Evolutionary conservation across 805 yeast genomes (phyloP).

Genomic region (Kodamaea restingae): DNA sequence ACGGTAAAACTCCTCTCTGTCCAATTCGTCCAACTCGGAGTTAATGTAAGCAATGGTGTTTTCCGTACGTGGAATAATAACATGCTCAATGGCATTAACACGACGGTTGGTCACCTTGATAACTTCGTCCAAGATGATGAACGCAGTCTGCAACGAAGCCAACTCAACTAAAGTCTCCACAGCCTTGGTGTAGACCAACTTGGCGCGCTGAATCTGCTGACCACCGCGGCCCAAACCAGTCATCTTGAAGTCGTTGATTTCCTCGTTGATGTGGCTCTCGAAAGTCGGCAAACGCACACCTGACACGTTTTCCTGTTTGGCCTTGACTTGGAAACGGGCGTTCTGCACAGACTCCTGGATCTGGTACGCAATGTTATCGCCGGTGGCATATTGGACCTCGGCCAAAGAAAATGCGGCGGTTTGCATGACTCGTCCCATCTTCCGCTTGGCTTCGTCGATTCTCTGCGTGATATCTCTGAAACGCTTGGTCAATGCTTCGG

Average conservation of each 20-base stretch:
- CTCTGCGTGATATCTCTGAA: constrained; percentile 93
- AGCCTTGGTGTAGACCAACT: constrained; percentile 87
- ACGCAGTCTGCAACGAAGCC: constrained; percentile 95
- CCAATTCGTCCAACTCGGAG: constrained; percentile 94
- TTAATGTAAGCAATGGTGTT: constrained; percentile 89
- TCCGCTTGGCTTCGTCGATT: constrained; percentile 91
- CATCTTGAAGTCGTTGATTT: constrained; percentile 88
- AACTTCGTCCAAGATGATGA: constrained; percentile 93
- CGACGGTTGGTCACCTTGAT: constrained; percentile 97
- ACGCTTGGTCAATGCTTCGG: constrained; percentile 94
- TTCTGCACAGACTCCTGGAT: constrained; percentile 90
- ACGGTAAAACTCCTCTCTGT: constrained; percentile 96
- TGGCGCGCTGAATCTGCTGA: constrained; percentile 94
- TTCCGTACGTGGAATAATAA: constrained; percentile 95
- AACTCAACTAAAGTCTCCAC: constrained; percentile 96
- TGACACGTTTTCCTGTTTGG: constrained; percentile 92
- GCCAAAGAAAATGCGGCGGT: constrained; percentile 96
- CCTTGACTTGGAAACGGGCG: constrained; percentile 86
- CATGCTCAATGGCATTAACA: constrained; percentile 98
- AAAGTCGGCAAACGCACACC: constrained; percentile 95
- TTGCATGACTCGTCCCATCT: constrained; percentile 98
- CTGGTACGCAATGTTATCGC: constrained; percentile 92
- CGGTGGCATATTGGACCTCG: constrained; percentile 96
- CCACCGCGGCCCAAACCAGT: constrained; percentile 99
- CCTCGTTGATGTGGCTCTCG: constrained; percentile 77